Evolutionary conservation across 306 rosid genomes (phyloP), one percentile per base, ranked within the genome.

Genomic region (Pachyrhizus erosus): DNA sequence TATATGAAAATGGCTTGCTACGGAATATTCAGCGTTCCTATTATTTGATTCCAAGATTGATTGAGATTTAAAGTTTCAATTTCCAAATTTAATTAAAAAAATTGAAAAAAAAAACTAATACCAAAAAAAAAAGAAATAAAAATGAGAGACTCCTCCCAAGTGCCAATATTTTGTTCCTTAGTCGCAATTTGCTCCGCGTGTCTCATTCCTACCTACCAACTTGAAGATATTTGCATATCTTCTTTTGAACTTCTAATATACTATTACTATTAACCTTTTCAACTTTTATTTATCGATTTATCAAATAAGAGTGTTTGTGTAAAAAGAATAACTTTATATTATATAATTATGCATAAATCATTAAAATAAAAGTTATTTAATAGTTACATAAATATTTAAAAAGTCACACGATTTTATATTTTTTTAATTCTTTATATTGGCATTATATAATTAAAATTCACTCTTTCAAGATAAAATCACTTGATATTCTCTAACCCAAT

Each of bases 1-100:
- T 3, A 57, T 55, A 17, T 54, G 60, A 42, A 46, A 80, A 60
- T 74, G 29, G 31, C 49, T 23, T 74, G 21, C 3, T 29, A 27
- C 20, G 27, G 62, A 75, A 75, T 66, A 82, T 75, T 75, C 76
- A 14, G 2, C 7, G 43, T 23, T 40, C 33, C 31, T 37, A 15
- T 51, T 23, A 46, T 62, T 62, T 0, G 37, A 46, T 66, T 66
- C 65, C 26, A 61, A 13, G 0, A 14, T 42, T 75, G 26, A 4
- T 37, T 4, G 23, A 62, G 8, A 42, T 12, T 55, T 46, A 45
- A n/a, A 5, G 11, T 6, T 68, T 29, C 51, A 77, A 42, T 13
- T 42, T 58, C 40, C 15, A n/a, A 57, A 40, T 42, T 39, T 13
- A 7, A 20, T 37, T 21, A 14, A 74, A 39, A 57, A 54, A 54